These are phyloP conservation scores for Fusarium setosum DNA, from an alignment of 2,329 filamentous ascomycete species.

Conservation along the genomic window DNA sequence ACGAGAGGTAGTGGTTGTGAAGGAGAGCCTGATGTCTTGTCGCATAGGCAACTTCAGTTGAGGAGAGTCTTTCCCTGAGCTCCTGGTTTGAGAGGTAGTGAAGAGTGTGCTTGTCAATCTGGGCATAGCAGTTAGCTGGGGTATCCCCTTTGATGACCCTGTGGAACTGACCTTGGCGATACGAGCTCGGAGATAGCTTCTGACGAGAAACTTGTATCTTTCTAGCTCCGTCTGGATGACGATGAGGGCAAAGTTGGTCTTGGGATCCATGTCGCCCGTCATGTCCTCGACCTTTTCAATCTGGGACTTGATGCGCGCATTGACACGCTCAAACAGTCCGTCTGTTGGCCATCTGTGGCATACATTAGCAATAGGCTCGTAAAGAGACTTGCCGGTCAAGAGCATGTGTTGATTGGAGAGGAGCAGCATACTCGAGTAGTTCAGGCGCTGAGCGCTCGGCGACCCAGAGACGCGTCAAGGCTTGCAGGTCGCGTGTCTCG, in stretches of 20 bases:
- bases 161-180: conserved; percentile 77
- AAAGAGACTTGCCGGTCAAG: neutral
- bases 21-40: conserved; percentile 87
- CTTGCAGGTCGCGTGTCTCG: conserved; percentile 82
- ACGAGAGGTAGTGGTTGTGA: conserved; percentile 84
- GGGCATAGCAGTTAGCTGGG: conserved; percentile 12
- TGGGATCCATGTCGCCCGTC: conserved; percentile 88
- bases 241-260: conserved; percentile 92
- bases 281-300: conserved; percentile 79
- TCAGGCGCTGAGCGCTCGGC: conserved; percentile 92
- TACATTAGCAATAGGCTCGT: neutral
- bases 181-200: conserved; percentile 84
- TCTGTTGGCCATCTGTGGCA: conserved; percentile 72
- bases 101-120: conserved; percentile 83
- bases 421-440: conserved; percentile 72
- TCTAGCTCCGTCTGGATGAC: conserved; percentile 97
- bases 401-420: too few relatives aligned
- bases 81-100: conserved; percentile 73
- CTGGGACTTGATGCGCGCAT: conserved; percentile 76
- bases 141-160: neutral
- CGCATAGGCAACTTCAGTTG: conserved; percentile 83
- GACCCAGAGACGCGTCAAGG: conserved; percentile 91
- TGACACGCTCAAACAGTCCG: conserved; percentile 83
- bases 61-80: conserved; percentile 74
- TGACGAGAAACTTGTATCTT: conserved; percentile 89